Evolutionary conservation across 1,284 basidiomycete genomes (phyloP), one percentile per base, ranked within the genome.

Genomic region (Ceratobasidium sp.): DNA sequence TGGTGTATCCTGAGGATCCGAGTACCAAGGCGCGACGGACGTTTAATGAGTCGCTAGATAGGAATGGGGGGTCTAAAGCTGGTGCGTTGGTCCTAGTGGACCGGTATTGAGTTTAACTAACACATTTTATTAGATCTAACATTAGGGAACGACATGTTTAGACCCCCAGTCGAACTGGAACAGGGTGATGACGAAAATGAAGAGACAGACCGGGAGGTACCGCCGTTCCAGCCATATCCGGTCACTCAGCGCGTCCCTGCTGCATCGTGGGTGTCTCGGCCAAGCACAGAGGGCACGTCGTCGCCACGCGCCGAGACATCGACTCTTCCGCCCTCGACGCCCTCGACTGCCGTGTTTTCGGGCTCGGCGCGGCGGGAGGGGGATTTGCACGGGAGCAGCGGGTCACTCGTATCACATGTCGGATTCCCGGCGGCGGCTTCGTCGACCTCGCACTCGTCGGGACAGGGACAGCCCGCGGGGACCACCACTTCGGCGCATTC

Each of bases 1-100:
- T 77, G 11, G 77, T 77, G 9, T 77, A 76, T 49, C 76, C 66
- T 19, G 76, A 77, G 41, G 76, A 76, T 19, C 66, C 65, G 34
- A 74, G 64, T 27, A 76, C 74, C 16, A 71, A 71, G 41, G 68
- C 68, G 8, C 41, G 68, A 8, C 34, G 68, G 51, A 71, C 56
- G 14, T 61, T 59, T 29, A 71, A 54, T n/a, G 68, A 71, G 54
- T 58, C 39, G 2, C 49, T 59, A 39, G 75, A 51, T 54, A 73
- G 51, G 39, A 74, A 34, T 74, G 53, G 72, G 13, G 49, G 37
- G 19, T 49, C 34, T 27, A 74, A 63, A 34, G 27, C 24, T 56
- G 61, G 72, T 74, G 37, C n/a, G 58, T 73, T 65, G 39, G 49
- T 29, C 27, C 22, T 43, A 68, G 7, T 46, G 58, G 24, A 46